Base-by-base conservation (phyloP, 805 yeast genomes). In the Naumovozyma dairenensis region DNA sequence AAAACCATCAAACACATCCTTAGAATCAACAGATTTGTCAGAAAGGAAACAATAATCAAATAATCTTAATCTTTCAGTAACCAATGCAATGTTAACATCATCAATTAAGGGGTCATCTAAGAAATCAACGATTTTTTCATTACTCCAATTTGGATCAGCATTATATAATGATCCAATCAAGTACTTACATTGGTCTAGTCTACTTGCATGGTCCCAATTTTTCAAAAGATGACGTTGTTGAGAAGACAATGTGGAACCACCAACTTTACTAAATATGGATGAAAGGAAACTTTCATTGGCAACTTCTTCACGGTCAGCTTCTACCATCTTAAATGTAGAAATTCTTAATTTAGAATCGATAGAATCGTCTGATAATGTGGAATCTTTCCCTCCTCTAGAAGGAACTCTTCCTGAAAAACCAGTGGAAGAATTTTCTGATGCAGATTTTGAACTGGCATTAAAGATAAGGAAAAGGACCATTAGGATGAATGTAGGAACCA, bases 81-180 rank as follows among this genome's bases (percentile, higher is more conserved):
- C 15, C 13, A 19, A 16, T 3, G 24, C n/a, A 5, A 43, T 30
- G n/a, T 45, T 26, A 15, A 39, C 21, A 31, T 51, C 39, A 28
- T 53, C 55, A 8, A 37, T 15, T 13, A 36, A 36, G 14, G 46
- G 49, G 16, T 33, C 31, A 6, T 35, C 19, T 29, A 40, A 37
- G 28, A 41, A 46, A 12, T 37, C 34, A 5, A 41, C 33, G 2
- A 40, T 36, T 7, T 39, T 28, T 15, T 31, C 32, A 29, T 53
- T 53, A 10, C 40, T 37, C 59, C 59, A 53, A 6, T 22, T 32
- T 5, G 44, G 33, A 31, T 43, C 37, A 10, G 31, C 31, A 7
- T 31, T 33, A 31, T 51, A 49, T 4, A 46, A 35, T 6, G 37
- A 33, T 10, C 46, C 45, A 31, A 46, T 40, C 32, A 46, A 36